Evolutionary conservation across 2,329 filamentous ascomycete genomes (phyloP).

Genomic region (Cordyceps cicadae): DNA sequence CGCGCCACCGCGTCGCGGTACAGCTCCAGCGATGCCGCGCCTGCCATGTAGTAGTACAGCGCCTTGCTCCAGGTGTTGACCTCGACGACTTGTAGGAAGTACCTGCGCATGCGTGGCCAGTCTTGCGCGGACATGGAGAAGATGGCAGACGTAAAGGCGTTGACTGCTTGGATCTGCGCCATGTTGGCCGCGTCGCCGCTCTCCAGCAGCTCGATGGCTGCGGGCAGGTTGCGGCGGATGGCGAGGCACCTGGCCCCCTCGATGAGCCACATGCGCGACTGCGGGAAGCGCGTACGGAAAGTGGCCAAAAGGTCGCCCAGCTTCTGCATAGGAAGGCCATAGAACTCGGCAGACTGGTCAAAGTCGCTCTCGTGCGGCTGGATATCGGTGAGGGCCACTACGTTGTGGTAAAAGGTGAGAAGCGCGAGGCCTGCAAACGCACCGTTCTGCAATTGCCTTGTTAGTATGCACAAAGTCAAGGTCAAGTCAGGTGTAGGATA

Average conservation of each 20-base stretch:
- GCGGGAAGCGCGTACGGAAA: slow-evolving; percentile 72
- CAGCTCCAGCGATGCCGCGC: slow-evolving; percentile 66
- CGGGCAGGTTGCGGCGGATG: slow-evolving; percentile 56
- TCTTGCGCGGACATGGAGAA: slow-evolving; percentile 71
- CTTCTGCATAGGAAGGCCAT: slow-evolving; percentile 63
- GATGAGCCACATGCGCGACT: slow-evolving; percentile 76
- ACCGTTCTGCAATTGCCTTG: slow-evolving; percentile 51
- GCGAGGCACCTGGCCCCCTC: slow-evolving; percentile 76
- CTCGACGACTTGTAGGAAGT: slow-evolving; percentile 61
- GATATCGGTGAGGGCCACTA: slow-evolving; percentile 83
- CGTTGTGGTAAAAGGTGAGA: slow-evolving; percentile 79
- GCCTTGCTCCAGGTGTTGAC: slow-evolving; percentile 88
- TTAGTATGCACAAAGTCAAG: neutral
- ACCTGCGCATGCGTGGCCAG: slow-evolving; percentile 64
- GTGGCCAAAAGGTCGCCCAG: slow-evolving; percentile 59
- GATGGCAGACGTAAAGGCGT: slow-evolving; percentile 75
- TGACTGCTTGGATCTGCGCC: slow-evolving; percentile 80
- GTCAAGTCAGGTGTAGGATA: too few species aligned
- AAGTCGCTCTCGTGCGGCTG: slow-evolving; percentile 53
- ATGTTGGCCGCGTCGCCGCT: slow-evolving; percentile 59
- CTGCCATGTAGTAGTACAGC: slow-evolving; percentile 84
- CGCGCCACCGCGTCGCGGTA: slow-evolving; percentile 55
- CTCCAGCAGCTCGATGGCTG: slow-evolving; percentile 58
- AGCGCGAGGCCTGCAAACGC: slow-evolving; percentile 76
- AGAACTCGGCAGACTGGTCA: slow-evolving; percentile 46